Percentiles rank a stretch among this genome's conserved stretches.
These are phyloP conservation scores for Aspergillus bridgeri DNA, from an alignment of 495 filamentous ascomycete species.

Conservation along the genomic window DNA sequence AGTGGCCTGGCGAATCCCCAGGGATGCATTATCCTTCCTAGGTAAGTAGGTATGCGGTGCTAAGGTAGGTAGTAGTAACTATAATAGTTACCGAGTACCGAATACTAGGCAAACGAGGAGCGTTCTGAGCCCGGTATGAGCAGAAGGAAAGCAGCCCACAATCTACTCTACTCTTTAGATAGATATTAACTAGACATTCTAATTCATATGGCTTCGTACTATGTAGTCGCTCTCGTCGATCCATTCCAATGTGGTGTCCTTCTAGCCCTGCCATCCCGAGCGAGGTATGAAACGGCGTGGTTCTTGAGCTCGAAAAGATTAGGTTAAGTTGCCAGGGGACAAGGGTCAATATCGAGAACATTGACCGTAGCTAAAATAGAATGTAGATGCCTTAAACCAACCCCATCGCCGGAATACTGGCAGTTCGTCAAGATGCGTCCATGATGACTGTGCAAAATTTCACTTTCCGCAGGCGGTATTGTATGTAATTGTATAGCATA, in stretches of 20 bases:
- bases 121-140: too few relatives aligned
- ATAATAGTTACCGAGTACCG: too few relatives aligned
- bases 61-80: too few relatives aligned
- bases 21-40: not conserved
- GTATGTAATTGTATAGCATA: too few relatives aligned
- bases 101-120: too few relatives aligned
- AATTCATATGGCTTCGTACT: too few relatives aligned
- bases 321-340: slow-evolving; percentile 2
- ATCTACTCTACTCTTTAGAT: too few relatives aligned
- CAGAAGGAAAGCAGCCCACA: too few relatives aligned
- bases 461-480: too few relatives aligned
- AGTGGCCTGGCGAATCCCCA: not conserved
- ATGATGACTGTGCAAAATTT: not conserved
- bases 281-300: slow-evolving; percentile 11
- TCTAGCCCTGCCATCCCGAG: slow-evolving; percentile 13
- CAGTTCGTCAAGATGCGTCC: not conserved
- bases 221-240: slow-evolving; percentile 12
- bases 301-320: slow-evolving; percentile 9
- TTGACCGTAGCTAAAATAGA: not conserved
- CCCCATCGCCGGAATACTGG: not conserved
- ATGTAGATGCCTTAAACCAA: slow-evolving; percentile 6
- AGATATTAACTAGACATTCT: too few relatives aligned
- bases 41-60: too few relatives aligned
- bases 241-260: slow-evolving; percentile 7
- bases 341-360: slow-evolving; percentile 4